phyloP scores from a whole-genome alignment of 2,329 filamentous ascomycete species.

The Clonostachys rosea region DNA sequence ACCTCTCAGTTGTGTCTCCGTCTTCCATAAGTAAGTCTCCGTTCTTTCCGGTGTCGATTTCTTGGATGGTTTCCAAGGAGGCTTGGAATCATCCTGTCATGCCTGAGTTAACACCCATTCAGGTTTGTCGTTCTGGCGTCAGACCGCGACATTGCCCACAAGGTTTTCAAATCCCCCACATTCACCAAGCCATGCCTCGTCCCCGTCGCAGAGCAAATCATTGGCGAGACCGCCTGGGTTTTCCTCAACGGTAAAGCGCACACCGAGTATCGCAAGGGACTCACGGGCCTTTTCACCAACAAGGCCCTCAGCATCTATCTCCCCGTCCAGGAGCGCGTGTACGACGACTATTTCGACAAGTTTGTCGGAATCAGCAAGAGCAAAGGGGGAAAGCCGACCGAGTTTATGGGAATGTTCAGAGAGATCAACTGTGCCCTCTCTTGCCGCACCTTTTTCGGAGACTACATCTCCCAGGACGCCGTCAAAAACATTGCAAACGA shows the following conservation, averaged over 20 bases:
- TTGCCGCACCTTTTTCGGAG: constrained; percentile 74
- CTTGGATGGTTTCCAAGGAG: neutral
- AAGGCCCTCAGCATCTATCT: constrained; percentile 67
- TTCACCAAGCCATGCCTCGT: constrained; percentile 77
- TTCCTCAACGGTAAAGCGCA: constrained; percentile 74
- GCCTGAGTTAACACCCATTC: neutral
- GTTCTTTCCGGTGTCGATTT: neutral
- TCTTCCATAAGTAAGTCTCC: constrained; percentile 70
- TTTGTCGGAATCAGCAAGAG: constrained; percentile 57
- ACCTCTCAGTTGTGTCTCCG: constrained; percentile 75
- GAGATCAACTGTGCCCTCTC: constrained; percentile 77
- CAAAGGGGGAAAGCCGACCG: constrained; percentile 50
- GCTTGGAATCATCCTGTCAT: no score
- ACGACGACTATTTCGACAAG: constrained; percentile 63
- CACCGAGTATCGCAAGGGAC: constrained; percentile 72
- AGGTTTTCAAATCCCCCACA: constrained; percentile 73
- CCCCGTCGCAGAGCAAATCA: constrained; percentile 69
- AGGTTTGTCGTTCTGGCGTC: constrained; percentile 79
- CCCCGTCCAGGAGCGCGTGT: constrained; percentile 69
- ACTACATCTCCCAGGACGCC: constrained; percentile 69
- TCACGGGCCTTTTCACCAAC: constrained; percentile 71
- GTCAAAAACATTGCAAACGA: constrained; percentile 75
- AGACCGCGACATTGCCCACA: constrained; percentile 72
- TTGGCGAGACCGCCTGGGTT: constrained; percentile 71
- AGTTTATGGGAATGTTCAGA: constrained; percentile 70